Percentiles rank a stretch among this genome's conserved stretches.
phyloP scores from a whole-genome alignment of 805 yeast genomes.

The Scheffersomyces ergatensis region DNA sequence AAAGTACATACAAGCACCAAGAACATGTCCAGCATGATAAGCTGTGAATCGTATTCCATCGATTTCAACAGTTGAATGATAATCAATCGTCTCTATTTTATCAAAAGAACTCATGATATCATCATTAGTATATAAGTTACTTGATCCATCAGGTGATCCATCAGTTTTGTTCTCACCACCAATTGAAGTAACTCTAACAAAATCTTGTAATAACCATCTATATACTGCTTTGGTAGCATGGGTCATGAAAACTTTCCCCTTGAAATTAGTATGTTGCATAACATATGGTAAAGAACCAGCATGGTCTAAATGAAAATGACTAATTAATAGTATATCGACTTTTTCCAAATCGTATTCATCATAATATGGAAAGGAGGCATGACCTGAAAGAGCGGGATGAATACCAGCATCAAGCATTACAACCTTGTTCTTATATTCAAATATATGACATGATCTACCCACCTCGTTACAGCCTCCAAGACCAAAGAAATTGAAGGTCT shows the following conservation, averaged over 20 bases:
- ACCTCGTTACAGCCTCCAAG: slow-evolving; percentile 99
- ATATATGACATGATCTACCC: slow-evolving; percentile 92
- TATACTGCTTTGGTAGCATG: slow-evolving; percentile 98
- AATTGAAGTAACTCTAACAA: slow-evolving; percentile 80
- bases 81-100: slow-evolving; percentile 88
- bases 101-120: slow-evolving; percentile 87
- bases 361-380: slow-evolving; percentile 89
- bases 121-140: slow-evolving; percentile 79
- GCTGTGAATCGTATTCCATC: slow-evolving; percentile 96
- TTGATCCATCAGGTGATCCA: slow-evolving; percentile 40
- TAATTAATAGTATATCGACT: slow-evolving; percentile 81
- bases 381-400: slow-evolving; percentile 91
- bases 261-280: slow-evolving; percentile 93
- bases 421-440: slow-evolving; percentile 89
- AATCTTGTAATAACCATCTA: slow-evolving; percentile 92
- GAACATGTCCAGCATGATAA: slow-evolving; percentile 98
- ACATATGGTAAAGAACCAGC: slow-evolving; percentile 98
- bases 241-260: slow-evolving; percentile 97
- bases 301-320: slow-evolving; percentile 96
- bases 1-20: slow-evolving; percentile 98
- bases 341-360: slow-evolving; percentile 90
- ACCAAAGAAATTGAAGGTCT: slow-evolving; percentile 66
- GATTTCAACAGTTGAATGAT: slow-evolving; percentile 91
- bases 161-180: slow-evolving; percentile 43
- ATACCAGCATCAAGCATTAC: slow-evolving; percentile 98